Evolutionary conservation across 805 yeast species (phyloP).

Genomic region (Starmerella roubikii): DNA sequence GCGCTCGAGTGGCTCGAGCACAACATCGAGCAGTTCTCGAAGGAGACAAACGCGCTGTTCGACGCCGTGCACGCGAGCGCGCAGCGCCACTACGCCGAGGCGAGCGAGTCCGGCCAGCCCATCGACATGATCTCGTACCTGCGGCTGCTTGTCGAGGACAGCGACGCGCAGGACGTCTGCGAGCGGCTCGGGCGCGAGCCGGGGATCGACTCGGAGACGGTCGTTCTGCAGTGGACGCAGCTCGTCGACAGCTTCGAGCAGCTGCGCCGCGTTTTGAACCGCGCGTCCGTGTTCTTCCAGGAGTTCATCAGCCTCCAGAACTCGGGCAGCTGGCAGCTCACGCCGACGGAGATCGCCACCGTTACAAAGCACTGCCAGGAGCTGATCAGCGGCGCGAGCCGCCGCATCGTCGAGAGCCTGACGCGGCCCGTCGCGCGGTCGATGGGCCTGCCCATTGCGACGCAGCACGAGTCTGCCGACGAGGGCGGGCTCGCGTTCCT

Average conservation of each 20-base stretch:
- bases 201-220: slow-evolving; percentile 12
- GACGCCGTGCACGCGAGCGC: slow-evolving; percentile 3
- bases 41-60: slow-evolving; percentile 15
- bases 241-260: slow-evolving; percentile 8
- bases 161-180: slow-evolving; percentile 1
- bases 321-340: slow-evolving; percentile 2
- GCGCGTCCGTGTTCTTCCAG: slow-evolving; percentile 18
- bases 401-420: slow-evolving; percentile 8
- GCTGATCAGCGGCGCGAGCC: slow-evolving; percentile 3
- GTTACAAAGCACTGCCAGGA: slow-evolving; percentile 8
- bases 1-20: slow-evolving; percentile 46
- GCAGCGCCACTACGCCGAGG: slow-evolving; percentile 6
- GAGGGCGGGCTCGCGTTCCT: slow-evolving; percentile 36
- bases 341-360: slow-evolving; percentile 2
- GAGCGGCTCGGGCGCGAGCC: slow-evolving; percentile 2
- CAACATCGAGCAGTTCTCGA: slow-evolving; percentile 33
- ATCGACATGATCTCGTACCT: slow-evolving; percentile 13
- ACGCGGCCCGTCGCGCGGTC: slow-evolving; percentile 7
- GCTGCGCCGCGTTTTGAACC: slow-evolving; percentile 10
- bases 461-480: slow-evolving; percentile 5
- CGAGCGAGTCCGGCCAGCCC: slow-evolving; percentile 4
- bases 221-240: slow-evolving; percentile 15
- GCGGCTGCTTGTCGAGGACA: neutral
- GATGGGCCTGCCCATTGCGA: slow-evolving; percentile 11
- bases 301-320: slow-evolving; percentile 16